These are phyloP conservation scores for Citrus hindsii DNA, from an alignment of 345 rosid species.

Conservation along the genomic window DNA sequence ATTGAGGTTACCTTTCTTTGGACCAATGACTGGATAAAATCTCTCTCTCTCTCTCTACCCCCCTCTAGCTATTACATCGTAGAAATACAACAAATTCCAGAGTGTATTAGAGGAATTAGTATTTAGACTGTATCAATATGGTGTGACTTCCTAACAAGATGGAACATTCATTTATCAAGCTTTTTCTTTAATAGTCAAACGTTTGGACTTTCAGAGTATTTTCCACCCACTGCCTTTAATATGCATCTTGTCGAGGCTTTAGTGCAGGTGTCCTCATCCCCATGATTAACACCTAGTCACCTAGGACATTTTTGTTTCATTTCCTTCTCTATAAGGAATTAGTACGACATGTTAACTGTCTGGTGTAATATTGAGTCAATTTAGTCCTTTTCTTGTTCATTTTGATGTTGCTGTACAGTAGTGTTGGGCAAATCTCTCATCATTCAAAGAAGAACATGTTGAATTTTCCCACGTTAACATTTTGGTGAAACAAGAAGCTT, in stretches of 20 bases:
- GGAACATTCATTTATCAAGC: not conserved
- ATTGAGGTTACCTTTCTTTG: not conserved
- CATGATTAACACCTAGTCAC: not conserved
- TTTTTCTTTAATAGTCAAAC: not conserved
- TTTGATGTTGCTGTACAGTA: not conserved
- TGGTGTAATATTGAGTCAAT: not conserved
- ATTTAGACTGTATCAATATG: not conserved
- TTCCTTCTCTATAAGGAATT: not conserved
- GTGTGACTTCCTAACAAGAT: not conserved
- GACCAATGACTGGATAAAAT: not conserved
- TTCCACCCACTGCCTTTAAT: not conserved
- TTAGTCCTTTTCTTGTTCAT: not conserved
- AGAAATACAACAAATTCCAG: not conserved
- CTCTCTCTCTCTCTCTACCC: not conserved
- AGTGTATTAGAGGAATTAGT: not conserved
- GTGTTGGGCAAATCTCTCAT: not conserved
- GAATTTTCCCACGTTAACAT: not conserved
- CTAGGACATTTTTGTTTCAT: not conserved
- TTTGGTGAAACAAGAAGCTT: not conserved
- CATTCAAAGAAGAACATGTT: not conserved
- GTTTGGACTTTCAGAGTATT: not conserved
- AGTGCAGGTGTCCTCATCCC: not conserved
- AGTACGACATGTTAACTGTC: not conserved
- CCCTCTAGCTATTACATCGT: too few relatives aligned
- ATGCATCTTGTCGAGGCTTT: not conserved